Base-by-base conservation (phyloP, 1,284 basidiomycete species). In the Kwoniella shivajii region DNA sequence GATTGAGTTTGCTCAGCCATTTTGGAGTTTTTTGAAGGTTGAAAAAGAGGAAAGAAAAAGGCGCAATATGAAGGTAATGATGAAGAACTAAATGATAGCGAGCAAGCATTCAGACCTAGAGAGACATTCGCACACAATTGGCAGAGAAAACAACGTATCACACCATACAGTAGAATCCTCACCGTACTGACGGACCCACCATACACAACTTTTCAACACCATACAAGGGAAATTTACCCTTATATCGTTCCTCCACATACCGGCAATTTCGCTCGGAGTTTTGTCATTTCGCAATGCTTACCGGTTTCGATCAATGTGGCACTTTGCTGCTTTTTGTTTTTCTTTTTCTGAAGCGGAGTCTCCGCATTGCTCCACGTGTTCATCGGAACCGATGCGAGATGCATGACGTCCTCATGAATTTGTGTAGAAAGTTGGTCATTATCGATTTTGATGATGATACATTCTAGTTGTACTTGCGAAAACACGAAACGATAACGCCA, bases 1-100 rank as follows among this genome's bases (percentile, higher is more conserved):
- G 91, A 93, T 81, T 94, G 90, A 74, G 92, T 86, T 88, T 93
- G 78, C 60, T 78, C 78, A 61, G 75, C 76, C 76, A 78, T 79
- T 66, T 66, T 75, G 67, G 49, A 43, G 49, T 42, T 37, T 56
- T 50, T 62, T 60, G 57, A 63, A 36, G 59, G 63, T 51, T 57
- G 29, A 57, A 10, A 6, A 43, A 39, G 41, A 31, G 39, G 29
- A 46, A 30, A 22, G 11, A 45, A 24, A 36, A 34, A 30, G 18
- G 16, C 4, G 10, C 9, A 29, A 10, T 37, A 27, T 26, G 26
- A 36, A 24, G 22, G 27, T 29, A 10, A 16, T 24, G 31, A 34
- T 30, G 16, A 34, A 16, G 27, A 29, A 34, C 13, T 34, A 34
- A 26, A 16, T 33, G 45, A 36, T 47, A 33, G 33, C 45, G 33